Base-by-base conservation (phyloP, 331 rosid genomes). In the Quercus lobata region DNA sequence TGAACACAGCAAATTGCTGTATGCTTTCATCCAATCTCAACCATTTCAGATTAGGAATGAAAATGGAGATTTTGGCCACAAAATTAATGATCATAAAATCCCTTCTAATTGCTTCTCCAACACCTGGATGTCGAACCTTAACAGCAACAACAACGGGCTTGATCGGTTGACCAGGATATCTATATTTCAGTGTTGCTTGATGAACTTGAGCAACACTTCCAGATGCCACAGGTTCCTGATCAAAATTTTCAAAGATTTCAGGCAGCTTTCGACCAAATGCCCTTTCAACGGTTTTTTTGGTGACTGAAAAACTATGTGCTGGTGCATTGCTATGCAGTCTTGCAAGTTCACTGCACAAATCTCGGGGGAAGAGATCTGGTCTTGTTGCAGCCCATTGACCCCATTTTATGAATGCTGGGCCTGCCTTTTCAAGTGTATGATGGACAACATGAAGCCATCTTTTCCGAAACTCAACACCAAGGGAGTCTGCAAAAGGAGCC, bases 351-450 rank as follows among this genome's bases (percentile, higher is more conserved):
- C 22, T 63, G 69, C 97, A 93, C 79, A 93, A 89, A 76, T 93
- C 97, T 87, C 87, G 77, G 25, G 97, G 86, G 73, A 93, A 93
- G 82, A 91, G 94, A 81, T 89, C 97, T 27, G 94, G 94, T 73
- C 97, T 83, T 53, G 93, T 89, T 34, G 97, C 97, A 69, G 97
- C 97, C 97, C 97, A 89, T 76, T 91, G 97, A 77, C 97, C 97
- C 97, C 97, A 93, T 77, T 93, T 93, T 58, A 91, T 93, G 76
- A 93, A 91, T 18, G 94, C 93, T 0, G 97, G 90, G 69, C 97
- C 97, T 73, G 97, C 97, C 2, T 86, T 88, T 83, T 89, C 94
- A 74, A 93, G 89, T 15, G 94, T 81, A 70, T 53, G 83, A 41
- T 80, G 92, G 16, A 93, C 91, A 44, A 83, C 68, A 71, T 44